Base-by-base conservation (phyloP, 2,329 filamentous ascomycete genomes). In the Botrytis fabae region DNA sequence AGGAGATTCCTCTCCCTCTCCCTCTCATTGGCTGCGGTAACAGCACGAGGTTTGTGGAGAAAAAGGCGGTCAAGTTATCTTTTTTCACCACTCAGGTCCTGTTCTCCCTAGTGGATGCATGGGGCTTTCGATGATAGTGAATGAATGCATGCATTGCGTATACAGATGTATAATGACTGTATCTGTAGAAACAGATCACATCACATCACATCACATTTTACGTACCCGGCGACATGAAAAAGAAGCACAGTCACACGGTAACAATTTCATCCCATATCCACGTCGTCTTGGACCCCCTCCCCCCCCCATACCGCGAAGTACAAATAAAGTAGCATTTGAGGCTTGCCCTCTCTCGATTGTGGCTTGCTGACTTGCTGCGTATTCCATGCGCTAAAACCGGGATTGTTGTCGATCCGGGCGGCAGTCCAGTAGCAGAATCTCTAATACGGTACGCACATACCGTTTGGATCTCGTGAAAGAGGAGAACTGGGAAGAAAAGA, bases 391-490 rank as follows among this genome's bases (percentile, higher is more conserved):
- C 46, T 42, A 57, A 42, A 42, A 25, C 48, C 65, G 65, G 65
- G 48, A 69, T 57, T 42, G 16, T 48, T 69, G 65, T 69, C 40
- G 48, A 69, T 69, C 65, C 65, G 65, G 65, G 65, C 65, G 65
- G 65, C 51, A 69, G 35, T 69, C n/a, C 65, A 40, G 46, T 64
- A 25, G n/a, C 40, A 63, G 61, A 44, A 46, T 48, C 35, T 35
- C 42, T 10, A 48, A 64, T 64, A 48, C 42, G 62, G 51, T 54
- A 54, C 51, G 51, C 48, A 68, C 65, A 57, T 68, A 68, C 25
- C 35, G 35, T 68, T 65, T 48, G 28, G 18, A 57, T 65, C 28
- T 65, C 42, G 44, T 48, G 44, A 38, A 57, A 57, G 48, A 40
- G 38, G 48, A 57, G 35, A 57, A 18, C 9, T 32, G 51, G n/a